Percentiles rank a stretch among this genome's conserved stretches.
These are phyloP conservation scores for Senna tora DNA, from an alignment of 306 rosid species.

Conservation along the genomic window DNA sequence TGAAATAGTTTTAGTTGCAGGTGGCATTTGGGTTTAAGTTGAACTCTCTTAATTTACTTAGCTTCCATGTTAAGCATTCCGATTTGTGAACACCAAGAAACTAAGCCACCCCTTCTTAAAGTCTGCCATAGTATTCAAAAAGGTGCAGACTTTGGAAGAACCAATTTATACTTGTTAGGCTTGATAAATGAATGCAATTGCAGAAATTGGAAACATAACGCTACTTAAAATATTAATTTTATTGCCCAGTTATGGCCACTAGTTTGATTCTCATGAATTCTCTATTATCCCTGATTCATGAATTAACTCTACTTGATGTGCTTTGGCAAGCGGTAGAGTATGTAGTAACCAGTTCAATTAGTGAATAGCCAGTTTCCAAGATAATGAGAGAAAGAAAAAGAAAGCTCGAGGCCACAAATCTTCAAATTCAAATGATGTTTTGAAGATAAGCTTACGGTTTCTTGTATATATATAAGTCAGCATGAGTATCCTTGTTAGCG, in stretches of 20 bases:
- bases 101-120: not conserved
- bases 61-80: not conserved
- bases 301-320: no score
- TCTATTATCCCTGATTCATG: no score
- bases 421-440: no score
- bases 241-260: not conserved
- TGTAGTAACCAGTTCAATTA: no score
- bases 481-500: slow-evolving; percentile 62
- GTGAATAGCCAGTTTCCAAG: not conserved
- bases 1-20: slow-evolving; percentile 10
- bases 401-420: no score
- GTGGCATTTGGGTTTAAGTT: slow-evolving; percentile 1
- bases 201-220: not conserved
- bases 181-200: not conserved
- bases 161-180: not conserved
- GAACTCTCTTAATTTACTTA: not conserved
- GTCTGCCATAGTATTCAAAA: not conserved
- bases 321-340: no score
- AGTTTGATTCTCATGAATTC: slow-evolving; percentile 14
- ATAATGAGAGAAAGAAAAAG: no score
- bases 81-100: not conserved
- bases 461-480: slow-evolving; percentile 44
- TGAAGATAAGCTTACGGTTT: slow-evolving; percentile 18
- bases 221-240: not conserved
- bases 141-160: not conserved